These are phyloP conservation scores for Penicillium sp. DNA, from an alignment of 2,329 filamentous ascomycete species.

Conservation along the genomic window DNA sequence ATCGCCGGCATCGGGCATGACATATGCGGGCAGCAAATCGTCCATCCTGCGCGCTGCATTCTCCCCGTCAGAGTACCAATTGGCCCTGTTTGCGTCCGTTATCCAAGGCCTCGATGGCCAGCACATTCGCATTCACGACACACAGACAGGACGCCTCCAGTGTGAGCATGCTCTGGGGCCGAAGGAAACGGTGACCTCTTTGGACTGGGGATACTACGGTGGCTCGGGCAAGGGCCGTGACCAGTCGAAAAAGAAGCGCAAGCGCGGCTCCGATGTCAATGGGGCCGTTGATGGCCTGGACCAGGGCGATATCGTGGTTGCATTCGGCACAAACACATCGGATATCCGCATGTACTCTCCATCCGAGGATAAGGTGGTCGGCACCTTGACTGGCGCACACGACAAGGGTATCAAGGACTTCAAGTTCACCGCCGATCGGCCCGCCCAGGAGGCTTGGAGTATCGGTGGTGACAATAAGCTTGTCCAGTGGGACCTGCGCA, in stretches of 20 bases:
- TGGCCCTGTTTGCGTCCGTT: conserved; percentile 53
- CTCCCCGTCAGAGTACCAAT: conserved; percentile 50
- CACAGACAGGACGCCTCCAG: conserved; percentile 48
- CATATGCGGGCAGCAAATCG: conserved; percentile 43
- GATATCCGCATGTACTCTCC: conserved; percentile 52
- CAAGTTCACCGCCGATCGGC: conserved; percentile 46
- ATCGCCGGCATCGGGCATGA: conserved; percentile 36
- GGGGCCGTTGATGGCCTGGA: conserved; percentile 34
- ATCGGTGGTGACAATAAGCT: conserved; percentile 53
- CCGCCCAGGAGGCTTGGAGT: conserved; percentile 50
- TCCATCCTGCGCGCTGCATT: conserved; percentile 52
- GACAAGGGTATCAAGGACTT: conserved; percentile 51
- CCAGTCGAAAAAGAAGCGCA: conserved; percentile 52
- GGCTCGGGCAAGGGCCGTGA: conserved; percentile 36
- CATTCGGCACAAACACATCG: conserved; percentile 49
- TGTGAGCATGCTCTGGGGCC: conserved; percentile 51
- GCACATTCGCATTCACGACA: conserved; percentile 53
- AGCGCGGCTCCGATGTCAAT: conserved; percentile 46
- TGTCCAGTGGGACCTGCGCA: conserved; percentile 52
- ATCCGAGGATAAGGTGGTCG: conserved; percentile 47
- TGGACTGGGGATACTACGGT: conserved; percentile 51
- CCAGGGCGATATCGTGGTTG: conserved; percentile 46
- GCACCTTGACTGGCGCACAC: conserved; percentile 46
- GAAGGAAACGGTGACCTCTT: conserved; percentile 48
- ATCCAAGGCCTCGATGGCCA: conserved; percentile 54